Evolutionary conservation across 208 protist genomes (phyloP), one percentile per base, ranked within the genome.

Genomic region (Acanthamoeba lugdunensis): DNA sequence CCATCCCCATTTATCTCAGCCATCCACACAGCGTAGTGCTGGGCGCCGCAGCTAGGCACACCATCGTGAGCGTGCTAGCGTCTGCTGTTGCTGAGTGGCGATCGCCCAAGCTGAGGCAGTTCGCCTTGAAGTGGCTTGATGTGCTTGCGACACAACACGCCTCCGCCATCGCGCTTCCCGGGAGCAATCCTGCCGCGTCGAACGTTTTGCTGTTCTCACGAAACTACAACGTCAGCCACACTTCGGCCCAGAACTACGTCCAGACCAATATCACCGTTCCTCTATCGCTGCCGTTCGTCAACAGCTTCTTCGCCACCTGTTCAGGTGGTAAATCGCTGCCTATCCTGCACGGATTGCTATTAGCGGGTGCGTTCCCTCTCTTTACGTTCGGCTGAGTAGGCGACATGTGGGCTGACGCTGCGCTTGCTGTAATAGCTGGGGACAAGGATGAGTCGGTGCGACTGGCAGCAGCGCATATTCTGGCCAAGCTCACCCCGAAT

Each of bases 191-290:
- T n/a, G 58, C 65, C 14, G 28, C 65, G 30, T 71, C 65, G 2
- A 71, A 37, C 65, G 65, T 71, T 37, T n/a, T 71, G 6, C 65
- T 71, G 9, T 71, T 71, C 65, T 71, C 65, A n/a, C 65, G 65
- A n/a, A 23, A 67, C 28, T 65, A 71, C 28, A 30, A 18, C 65
- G 28, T 4, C 63, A n/a, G 23, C 28, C 23, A 65, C 58, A 18
- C 28, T n/a, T 37, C 65, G 14, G 37, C 65, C 28, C 65, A 71
- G 14, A 71, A 37, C 65, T 71, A 71, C 65, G 37, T 71, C 28
- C 65, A 71, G 28, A 71, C 65, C 8, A 71, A 71, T 9, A 37
- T 37, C 28, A n/a, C 65, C 65, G 65, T 21, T 4, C 65, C 65
- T 37, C 65, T 71, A 9, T 71, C 65, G n/a, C 23, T 37, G 65